Percentiles rank a stretch among this genome's conserved stretches.
Conservation (phyloP, 352 stramenopile genomes). For the Pythium oligandrum region DNA sequence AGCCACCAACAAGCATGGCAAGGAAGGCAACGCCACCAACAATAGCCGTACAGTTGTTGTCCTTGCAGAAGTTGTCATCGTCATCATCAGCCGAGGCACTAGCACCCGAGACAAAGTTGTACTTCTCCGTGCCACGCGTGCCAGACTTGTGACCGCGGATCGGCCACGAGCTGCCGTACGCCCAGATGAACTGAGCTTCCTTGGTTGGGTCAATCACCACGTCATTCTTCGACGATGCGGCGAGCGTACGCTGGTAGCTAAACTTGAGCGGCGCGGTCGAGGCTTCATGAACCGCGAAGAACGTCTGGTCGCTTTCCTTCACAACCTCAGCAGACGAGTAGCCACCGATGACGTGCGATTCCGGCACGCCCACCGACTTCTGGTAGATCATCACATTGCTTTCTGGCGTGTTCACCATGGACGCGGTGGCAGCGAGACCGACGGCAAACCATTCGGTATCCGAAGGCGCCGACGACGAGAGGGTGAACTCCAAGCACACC, state of each 20-base stretch:
- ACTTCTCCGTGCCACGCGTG: constrained; percentile 48
- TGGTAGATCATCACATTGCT: constrained; percentile 77
- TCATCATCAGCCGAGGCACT: constrained; percentile 10
- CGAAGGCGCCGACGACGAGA: constrained; percentile 32
- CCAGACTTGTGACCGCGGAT: constrained; percentile 43
- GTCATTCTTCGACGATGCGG: constrained; percentile 36
- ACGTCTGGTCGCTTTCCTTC: constrained; percentile 32
- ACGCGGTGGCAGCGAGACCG: constrained; percentile 28
- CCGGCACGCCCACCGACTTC: constrained; percentile 26
- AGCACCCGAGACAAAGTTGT: constrained; percentile 32
- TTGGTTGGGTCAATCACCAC: constrained; percentile 36
- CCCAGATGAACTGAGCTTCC: constrained; percentile 57
- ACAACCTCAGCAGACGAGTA: constrained; percentile 44
- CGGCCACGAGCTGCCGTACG: constrained; percentile 61
- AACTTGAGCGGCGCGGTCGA: constrained; percentile 50
- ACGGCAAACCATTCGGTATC: constrained; percentile 57
- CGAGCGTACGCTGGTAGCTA: constrained; percentile 64
- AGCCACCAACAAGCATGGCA: constrained; percentile 47
- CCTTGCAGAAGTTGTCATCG: constrained; percentile 32
- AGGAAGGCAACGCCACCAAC: constrained; percentile 50
- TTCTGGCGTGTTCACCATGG: constrained; percentile 66
- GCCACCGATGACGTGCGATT: constrained; percentile 43
- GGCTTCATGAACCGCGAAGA: constrained; percentile 32
- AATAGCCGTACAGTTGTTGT: constrained; percentile 63
- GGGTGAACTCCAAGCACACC: constrained; percentile 62